Evolutionary conservation across 179 eudicot genomes (phyloP), one percentile per base, ranked within the genome.

Genomic region (Gypsophila paniculata): DNA sequence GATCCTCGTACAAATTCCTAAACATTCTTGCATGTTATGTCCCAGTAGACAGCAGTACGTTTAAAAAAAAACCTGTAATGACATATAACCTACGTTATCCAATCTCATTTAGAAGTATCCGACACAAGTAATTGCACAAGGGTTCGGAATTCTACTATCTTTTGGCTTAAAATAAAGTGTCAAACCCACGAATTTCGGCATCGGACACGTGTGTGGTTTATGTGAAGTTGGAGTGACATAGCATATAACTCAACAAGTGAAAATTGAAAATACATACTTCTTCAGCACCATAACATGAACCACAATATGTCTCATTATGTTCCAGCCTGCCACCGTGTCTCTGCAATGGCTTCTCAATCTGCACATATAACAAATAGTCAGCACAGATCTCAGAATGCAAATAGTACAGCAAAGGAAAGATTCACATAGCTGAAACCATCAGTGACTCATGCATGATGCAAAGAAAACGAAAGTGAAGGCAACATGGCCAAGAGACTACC

Each of bases 251-350:
- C 39, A 11, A 58, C 29, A 55, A 51, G 18, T n/a, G 61, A 11
- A 57, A 8, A 48, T 15, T 61, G 36, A 69, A 61, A 42, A 61
- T 21, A 12, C 79, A 42, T 81, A 92, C 99, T 89, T 63, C 80
- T 87, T 95, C 97, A 64, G 99, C 96, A 66, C 99, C 99, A 88
- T 68, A 95, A 80, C 99, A 95, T 69, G 99, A 95, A 68, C 99
- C 99, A 80, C 99, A 95, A 63, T 95, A 95, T 75, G 87, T 90
- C 80, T 95, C 99, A 68, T 95, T 85, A 74, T 86, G 86, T 70
- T 86, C 95, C 75, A 95, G 87, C 83, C 97, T 89, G 70, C 97
- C 97, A 75, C 99, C 99, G 84, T 95, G 99, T 79, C 76, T 88
- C 83, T 95, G 99, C 77, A 95, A 74, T 76, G 99, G 99, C 88